Evolutionary conservation across 495 filamentous ascomycete genomes (phyloP), one percentile per base, ranked within the genome.

Genomic region (Annulohypoxylon nitens): DNA sequence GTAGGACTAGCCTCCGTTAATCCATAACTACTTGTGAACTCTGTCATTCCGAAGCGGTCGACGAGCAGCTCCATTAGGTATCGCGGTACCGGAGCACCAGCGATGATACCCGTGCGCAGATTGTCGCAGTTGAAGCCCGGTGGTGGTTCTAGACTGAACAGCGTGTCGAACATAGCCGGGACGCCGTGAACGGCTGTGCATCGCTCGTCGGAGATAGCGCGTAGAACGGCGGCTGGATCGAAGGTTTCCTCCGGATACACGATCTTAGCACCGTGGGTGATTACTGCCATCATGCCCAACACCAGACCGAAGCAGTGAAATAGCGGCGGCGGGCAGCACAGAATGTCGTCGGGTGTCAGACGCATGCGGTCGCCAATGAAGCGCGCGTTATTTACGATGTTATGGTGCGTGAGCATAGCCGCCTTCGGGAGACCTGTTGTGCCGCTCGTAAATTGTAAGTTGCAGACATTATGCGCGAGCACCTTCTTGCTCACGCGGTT

Each of bases 221-320:
- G 81, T 18, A 92, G 78, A 0, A 87, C 87, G 0, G 88, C 87
- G 14, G 80, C 74, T 6, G 90, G 81, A 69, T 90, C 87, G 70
- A 93, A 93, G 2, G 87, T 86, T 68, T 90, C 88, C 61, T 84
- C 83, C 4, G 91, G 90, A 75, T 90, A 90, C 34, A 92, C 85
- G 65, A 91, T 88, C 71, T 88, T 90, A 51, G 87, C 84, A 39
- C 90, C 90, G 76, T 92, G 90, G 0, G 90, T 91, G 47, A 92
- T 78, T 37, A 88, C 86, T 0, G 90, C 86, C 73, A 92, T 84
- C 71, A 93, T 85, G 7, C 91, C 91, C 16, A 93, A 85, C 23
- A 92, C 90, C 26, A 93, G 86, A 12, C 90, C 90, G 75, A 93
- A 93, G 83, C 91, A 92, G 80, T 92, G 91, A 80, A 92, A 93